Evolutionary conservation across 371 early-diverging fungal species (phyloP).

Genomic region (Choanephora cucurbitarum): DNA sequence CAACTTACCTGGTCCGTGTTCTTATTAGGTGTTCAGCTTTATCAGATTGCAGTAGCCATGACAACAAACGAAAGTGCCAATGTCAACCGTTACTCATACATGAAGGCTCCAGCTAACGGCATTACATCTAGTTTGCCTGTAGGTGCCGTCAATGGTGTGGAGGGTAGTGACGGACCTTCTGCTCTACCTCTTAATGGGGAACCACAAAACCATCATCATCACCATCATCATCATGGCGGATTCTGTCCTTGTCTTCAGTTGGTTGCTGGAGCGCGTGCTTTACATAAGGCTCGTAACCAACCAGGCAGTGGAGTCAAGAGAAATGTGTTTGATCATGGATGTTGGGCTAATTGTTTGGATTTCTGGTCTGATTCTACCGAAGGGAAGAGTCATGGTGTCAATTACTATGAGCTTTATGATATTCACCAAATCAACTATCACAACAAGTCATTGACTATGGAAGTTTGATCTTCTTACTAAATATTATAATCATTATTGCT

Average conservation of each 20-base stretch:
- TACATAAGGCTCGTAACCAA: slow-evolving; percentile 37
- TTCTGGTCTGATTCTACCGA: slow-evolving; percentile 74
- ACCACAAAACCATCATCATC: slow-evolving; percentile 1
- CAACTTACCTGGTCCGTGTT: slow-evolving; percentile 84
- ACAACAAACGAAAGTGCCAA: slow-evolving; percentile 94
- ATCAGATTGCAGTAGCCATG: slow-evolving; percentile 73
- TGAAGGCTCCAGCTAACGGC: slow-evolving; percentile 44
- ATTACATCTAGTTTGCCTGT: slow-evolving; percentile 37
- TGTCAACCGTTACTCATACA: slow-evolving; percentile 55
- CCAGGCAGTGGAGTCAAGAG: slow-evolving; percentile 15
- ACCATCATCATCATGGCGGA: slow-evolving; percentile 16
- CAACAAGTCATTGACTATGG: slow-evolving; percentile 10
- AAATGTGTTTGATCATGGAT: slow-evolving; percentile 75
- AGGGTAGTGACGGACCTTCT: slow-evolving; percentile 43
- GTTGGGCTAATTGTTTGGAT: slow-evolving; percentile 74
- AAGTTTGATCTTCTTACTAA: slow-evolving; percentile 20
- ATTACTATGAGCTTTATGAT: slow-evolving; percentile 65
- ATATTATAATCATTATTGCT: no score
- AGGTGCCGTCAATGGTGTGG: slow-evolving; percentile 31
- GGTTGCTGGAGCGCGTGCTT: slow-evolving; percentile 48
- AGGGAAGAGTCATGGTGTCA: slow-evolving; percentile 52
- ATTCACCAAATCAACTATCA: slow-evolving; percentile 26
- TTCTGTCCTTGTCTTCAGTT: slow-evolving; percentile 50
- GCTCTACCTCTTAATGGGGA: slow-evolving; percentile 20
- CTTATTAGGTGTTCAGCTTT: slow-evolving; percentile 73